A percentile compares a stretch with the other conserved stretches of the same genome.
These are phyloP conservation scores for Eucalyptus curtisii DNA, from an alignment of 345 rosid genomes.

Conservation along the genomic window DNA sequence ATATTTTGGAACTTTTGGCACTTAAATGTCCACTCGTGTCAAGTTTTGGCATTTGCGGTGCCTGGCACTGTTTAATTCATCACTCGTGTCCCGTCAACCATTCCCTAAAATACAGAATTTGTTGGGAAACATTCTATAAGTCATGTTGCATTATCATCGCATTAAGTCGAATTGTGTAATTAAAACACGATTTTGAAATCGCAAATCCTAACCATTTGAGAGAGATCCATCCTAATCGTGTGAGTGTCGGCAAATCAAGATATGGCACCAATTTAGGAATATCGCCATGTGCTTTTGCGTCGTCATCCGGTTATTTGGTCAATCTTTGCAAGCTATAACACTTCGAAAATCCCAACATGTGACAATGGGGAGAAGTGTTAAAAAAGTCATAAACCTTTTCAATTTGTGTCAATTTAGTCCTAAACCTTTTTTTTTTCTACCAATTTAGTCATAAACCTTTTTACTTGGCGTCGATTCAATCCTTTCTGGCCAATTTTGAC, in stretches of 20 bases:
- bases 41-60: accelerated
- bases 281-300: not conserved
- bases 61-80: not conserved
- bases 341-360: not conserved
- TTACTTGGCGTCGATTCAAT: too few species aligned
- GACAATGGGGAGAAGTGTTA: too few species aligned
- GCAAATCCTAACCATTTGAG: not conserved
- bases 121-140: not conserved
- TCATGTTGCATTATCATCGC: not conserved
- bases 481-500: too few species aligned
- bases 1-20: accelerated
- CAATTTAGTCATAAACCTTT: too few species aligned
- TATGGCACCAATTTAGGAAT: not conserved
- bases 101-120: not conserved
- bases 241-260: not conserved
- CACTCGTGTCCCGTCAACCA: accelerated
- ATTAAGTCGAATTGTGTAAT: not conserved
- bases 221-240: not conserved
- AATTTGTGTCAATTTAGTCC: too few species aligned
- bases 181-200: not conserved
- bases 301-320: not conserved
- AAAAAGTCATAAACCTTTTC: too few species aligned
- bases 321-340: not conserved
- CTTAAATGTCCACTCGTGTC: too few species aligned
- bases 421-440: too few species aligned